A percentile compares a stretch with the other conserved stretches of the same genome.
These are phyloP conservation scores for Myxozyma udenii DNA, from an alignment of 805 yeast species.

Conservation along the genomic window DNA sequence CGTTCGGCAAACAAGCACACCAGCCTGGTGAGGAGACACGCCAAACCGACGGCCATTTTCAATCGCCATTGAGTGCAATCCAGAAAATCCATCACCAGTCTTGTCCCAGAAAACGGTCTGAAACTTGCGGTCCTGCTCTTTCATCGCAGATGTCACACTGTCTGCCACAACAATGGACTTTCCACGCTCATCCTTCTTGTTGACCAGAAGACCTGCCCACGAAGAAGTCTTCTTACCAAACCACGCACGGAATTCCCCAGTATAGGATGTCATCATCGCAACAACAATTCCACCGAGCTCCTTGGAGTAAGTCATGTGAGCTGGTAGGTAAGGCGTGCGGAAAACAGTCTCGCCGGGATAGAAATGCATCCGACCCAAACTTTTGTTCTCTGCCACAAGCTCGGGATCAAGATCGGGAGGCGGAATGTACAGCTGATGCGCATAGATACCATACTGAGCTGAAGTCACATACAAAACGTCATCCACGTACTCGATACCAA, in stretches of 20 bases:
- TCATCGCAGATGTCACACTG: constrained; percentile 17
- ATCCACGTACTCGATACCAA: constrained; percentile 25
- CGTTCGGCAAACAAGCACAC: constrained; percentile 24
- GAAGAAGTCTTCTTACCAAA: constrained; percentile 22
- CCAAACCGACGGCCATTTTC: constrained; percentile 30
- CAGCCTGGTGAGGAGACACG: constrained; percentile 24
- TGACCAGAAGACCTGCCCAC: constrained; percentile 28
- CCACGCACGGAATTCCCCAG: constrained; percentile 25
- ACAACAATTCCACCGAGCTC: constrained; percentile 26
- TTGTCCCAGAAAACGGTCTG: constrained; percentile 27
- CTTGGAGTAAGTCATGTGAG: constrained; percentile 21
- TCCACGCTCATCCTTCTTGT: constrained; percentile 13
- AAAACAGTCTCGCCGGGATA: constrained; percentile 26
- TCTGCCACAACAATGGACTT: constrained; percentile 25
- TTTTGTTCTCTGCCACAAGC: constrained; percentile 17
- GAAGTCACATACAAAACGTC: constrained; percentile 22
- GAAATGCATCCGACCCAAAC: constrained; percentile 27
- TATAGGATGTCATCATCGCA: constrained; percentile 12
- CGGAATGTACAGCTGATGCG: constrained; percentile 24
- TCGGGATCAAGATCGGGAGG: constrained; percentile 22
- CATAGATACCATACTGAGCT: constrained; percentile 23
- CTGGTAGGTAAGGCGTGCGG: constrained; percentile 27
- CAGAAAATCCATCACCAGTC: constrained; percentile 22
- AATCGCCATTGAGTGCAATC: constrained; percentile 19
- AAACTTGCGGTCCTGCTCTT: constrained; percentile 20